phyloP scores from a whole-genome alignment of 2,329 filamentous ascomycete species.

The Pseudopithomyces chartarum region DNA sequence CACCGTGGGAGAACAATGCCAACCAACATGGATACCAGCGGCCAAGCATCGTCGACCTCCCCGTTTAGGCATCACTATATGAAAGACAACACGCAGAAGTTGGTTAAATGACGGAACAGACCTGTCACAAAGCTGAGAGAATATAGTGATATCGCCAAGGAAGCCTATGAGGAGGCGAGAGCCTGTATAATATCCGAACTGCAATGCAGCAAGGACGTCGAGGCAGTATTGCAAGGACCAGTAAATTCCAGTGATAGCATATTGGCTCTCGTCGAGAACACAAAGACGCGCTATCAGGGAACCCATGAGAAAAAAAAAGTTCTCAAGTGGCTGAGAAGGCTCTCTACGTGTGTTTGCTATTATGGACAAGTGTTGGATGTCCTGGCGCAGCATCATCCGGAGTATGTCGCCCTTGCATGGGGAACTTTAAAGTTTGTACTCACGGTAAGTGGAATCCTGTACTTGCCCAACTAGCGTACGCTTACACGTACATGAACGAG shows the following conservation, averaged over 20 bases:
- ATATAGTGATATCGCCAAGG: not conserved
- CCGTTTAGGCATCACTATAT: too few relatives aligned
- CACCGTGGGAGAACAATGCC: too few relatives aligned
- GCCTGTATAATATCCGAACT: not conserved
- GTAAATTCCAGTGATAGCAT: not conserved
- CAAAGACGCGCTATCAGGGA: not conserved
- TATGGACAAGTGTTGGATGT: slow-evolving; percentile 26
- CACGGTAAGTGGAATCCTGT: not conserved
- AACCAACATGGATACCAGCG: too few relatives aligned
- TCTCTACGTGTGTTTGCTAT: not conserved
- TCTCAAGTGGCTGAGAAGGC: not conserved
- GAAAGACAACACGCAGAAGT: not conserved
- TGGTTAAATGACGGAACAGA: not conserved
- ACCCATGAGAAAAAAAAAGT: not conserved
- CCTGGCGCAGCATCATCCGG: slow-evolving; percentile 33
- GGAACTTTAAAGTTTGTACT: slow-evolving; percentile 26
- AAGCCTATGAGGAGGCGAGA: not conserved
- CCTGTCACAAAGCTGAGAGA: not conserved
- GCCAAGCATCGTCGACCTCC: too few relatives aligned
- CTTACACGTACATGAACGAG: too few relatives aligned
- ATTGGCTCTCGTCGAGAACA: not conserved
- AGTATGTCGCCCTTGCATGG: slow-evolving; percentile 35
- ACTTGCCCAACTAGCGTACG: too few relatives aligned
- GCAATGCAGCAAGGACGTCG: not conserved
- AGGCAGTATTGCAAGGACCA: not conserved